phyloP scores from a whole-genome alignment of 306 rosid genomes.

The Citrullus colocynthis region DNA sequence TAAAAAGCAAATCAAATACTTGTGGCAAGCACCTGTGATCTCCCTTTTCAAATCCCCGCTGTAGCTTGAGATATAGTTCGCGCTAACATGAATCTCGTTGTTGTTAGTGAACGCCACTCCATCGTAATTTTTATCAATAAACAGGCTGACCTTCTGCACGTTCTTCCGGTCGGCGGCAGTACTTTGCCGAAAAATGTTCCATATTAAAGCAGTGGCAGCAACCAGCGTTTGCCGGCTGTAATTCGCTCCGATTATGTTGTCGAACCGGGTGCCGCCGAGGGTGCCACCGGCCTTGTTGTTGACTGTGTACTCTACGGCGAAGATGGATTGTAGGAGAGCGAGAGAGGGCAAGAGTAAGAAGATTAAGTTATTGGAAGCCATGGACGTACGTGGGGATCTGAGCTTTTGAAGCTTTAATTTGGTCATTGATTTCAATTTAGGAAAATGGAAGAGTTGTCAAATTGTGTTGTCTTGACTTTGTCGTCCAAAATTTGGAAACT shows the following conservation, averaged over 20 bases:
- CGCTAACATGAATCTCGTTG: slow-evolving; percentile 27
- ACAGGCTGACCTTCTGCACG: slow-evolving; percentile 10
- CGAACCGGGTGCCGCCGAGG: slow-evolving; percentile 27
- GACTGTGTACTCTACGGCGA: slow-evolving; percentile 22
- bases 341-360: slow-evolving; percentile 16
- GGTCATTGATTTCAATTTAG: too few relatives aligned
- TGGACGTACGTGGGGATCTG: not conserved
- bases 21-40: not conserved
- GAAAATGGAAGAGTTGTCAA: too few relatives aligned
- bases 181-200: slow-evolving; percentile 12
- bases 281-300: slow-evolving; percentile 27
- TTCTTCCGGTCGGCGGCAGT: slow-evolving; percentile 4
- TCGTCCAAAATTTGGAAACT: too few relatives aligned
- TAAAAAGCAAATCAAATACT: too few relatives aligned
- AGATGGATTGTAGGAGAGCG: slow-evolving; percentile 9
- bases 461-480: too few relatives aligned
- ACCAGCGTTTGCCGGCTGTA: slow-evolving; percentile 19
- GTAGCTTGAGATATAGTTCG: slow-evolving; percentile 10
- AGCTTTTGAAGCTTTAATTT: too few relatives aligned
- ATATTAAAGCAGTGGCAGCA: slow-evolving; percentile 18
- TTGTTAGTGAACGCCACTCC: slow-evolving; percentile 11
- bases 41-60: slow-evolving; percentile 15
- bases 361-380: not conserved
- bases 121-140: slow-evolving; percentile 12
- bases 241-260: slow-evolving; percentile 13